These are phyloP conservation scores for Penicillium tannophilum DNA, from an alignment of 495 filamentous ascomycete species.

Conservation along the genomic window DNA sequence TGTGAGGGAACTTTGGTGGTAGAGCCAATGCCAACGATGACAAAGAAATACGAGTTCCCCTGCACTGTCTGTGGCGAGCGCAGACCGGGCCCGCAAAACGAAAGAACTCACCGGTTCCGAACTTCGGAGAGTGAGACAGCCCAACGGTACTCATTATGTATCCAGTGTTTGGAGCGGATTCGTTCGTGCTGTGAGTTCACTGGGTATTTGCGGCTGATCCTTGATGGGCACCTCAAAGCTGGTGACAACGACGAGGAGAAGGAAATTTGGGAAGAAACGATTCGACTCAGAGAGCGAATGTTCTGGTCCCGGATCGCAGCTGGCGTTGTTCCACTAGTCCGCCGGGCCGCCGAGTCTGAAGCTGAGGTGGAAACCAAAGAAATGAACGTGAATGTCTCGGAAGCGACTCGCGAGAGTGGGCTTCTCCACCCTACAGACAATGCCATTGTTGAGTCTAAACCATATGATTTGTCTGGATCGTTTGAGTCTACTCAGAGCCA, in stretches of 20 bases:
- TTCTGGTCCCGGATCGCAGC: constrained; percentile 94
- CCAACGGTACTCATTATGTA: constrained; percentile 86
- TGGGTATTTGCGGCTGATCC: constrained; percentile 83
- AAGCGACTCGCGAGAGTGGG: neutral
- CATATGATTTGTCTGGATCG: constrained; percentile 6
- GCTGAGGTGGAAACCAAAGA: constrained; percentile 5
- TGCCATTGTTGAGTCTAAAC: constrained; percentile 6
- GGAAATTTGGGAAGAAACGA: constrained; percentile 90
- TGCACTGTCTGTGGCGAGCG: constrained; percentile 90
- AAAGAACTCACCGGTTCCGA: constrained; percentile 85
- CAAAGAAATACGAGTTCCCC: constrained; percentile 63
- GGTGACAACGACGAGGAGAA: constrained; percentile 77
- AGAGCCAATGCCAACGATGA: constrained; percentile 72
- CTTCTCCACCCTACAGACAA: constrained; percentile 16
- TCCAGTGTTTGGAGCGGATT: constrained; percentile 81
- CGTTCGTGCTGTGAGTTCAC: constrained; percentile 90
- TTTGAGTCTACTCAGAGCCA: constrained; percentile 1
- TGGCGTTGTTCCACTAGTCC: constrained; percentile 74
- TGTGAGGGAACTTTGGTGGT: constrained; percentile 86
- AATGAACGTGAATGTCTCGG: neutral
- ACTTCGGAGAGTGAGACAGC: constrained; percentile 82
- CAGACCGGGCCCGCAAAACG: constrained; percentile 65
- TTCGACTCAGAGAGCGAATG: constrained; percentile 86
- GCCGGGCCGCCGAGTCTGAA: constrained; percentile 17
- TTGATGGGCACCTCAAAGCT: constrained; percentile 81